A percentile compares a stretch with the other conserved stretches of the same genome.
Conservation (phyloP, 768 basidiomycete genomes). For the Fistulinella prunicolor region DNA sequence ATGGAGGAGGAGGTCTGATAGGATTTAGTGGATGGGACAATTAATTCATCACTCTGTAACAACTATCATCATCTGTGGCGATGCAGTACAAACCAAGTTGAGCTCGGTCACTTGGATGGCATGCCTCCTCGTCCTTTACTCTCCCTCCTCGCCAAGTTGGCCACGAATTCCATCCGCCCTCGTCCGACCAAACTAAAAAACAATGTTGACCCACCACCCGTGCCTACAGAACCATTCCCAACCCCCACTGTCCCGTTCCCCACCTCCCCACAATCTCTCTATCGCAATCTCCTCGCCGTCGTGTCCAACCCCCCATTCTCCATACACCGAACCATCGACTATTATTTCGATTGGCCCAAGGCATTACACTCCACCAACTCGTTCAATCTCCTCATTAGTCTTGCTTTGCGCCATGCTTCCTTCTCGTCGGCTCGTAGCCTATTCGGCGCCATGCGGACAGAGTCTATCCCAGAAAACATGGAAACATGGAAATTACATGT, state of each 20-base stretch:
- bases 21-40: too few relatives aligned
- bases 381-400: conserved; percentile 43
- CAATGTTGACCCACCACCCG: conserved; percentile 1
- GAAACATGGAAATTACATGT: conserved; percentile 58
- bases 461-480: conserved; percentile 41
- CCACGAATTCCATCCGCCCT: neutral
- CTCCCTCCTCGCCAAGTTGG: too few relatives aligned
- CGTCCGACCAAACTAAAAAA: conserved; percentile 7
- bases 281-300: conserved; percentile 29
- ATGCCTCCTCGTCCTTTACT: too few relatives aligned
- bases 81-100: too few relatives aligned
- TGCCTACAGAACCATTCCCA: conserved; percentile 1
- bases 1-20: conserved; percentile 31
- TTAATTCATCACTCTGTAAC: neutral
- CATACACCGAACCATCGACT: conserved; percentile 16
- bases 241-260: conserved; percentile 26
- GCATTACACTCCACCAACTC: conserved; percentile 38
- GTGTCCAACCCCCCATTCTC: conserved; percentile 17
- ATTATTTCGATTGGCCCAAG: conserved; percentile 27
- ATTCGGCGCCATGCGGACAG: conserved; percentile 45
- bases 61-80: too few relatives aligned
- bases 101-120: too few relatives aligned
- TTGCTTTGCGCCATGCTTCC: conserved; percentile 50
- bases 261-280: conserved; percentile 34
- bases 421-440: conserved; percentile 47